Conservation (phyloP, 352 stramenopile genomes). For the Globisporangium radiosum region DNA sequence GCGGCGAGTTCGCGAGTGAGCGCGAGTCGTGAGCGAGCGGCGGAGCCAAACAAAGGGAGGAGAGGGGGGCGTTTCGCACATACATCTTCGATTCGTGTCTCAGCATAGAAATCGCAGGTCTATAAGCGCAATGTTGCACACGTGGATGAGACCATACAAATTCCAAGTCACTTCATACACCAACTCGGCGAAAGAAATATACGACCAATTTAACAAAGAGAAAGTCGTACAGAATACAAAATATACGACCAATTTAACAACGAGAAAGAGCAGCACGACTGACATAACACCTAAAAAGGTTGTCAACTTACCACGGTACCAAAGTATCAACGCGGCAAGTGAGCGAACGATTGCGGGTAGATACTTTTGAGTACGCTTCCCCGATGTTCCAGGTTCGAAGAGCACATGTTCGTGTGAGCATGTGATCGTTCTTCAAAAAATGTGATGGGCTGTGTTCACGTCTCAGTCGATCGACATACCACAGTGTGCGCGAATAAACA, state of each 20-base stretch:
- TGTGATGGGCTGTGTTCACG: not conserved
- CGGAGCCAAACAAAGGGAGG: constrained; percentile 1
- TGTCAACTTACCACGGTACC: not conserved
- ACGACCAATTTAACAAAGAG: no score
- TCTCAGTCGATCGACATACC: not conserved
- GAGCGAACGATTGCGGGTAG: not conserved
- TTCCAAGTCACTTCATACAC: no score
- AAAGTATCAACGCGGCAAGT: not conserved
- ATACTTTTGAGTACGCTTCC: not conserved
- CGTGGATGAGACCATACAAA: no score
- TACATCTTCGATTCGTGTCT: not conserved
- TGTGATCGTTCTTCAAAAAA: not conserved
- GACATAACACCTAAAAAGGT: not conserved
- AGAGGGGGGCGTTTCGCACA: not conserved
- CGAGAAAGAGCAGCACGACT: no score
- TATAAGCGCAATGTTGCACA: no score
- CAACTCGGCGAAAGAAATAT: no score
- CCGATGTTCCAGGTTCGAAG: not conserved
- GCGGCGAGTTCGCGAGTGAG: constrained; percentile 68
- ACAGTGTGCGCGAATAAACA: not conserved
- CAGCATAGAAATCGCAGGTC: not conserved
- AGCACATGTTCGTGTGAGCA: not conserved
- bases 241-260: no score
- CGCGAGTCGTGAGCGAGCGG: constrained; percentile 12
- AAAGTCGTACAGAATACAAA: no score